Evolutionary conservation across 192 early-diverging fungal genomes (phyloP).

Genomic region (Linnemannia hyalina): DNA sequence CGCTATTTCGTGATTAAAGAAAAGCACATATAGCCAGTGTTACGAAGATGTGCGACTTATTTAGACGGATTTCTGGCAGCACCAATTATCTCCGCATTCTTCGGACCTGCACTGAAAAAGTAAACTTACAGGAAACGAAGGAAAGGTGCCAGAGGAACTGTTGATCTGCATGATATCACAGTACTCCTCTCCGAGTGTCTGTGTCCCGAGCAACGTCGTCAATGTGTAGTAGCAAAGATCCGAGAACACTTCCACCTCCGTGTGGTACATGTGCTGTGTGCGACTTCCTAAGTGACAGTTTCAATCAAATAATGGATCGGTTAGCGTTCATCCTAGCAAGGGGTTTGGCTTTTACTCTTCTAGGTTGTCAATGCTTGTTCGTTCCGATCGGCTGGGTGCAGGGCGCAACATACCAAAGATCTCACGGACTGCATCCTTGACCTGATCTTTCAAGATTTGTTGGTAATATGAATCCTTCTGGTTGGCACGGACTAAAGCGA

Average conservation of each 20-base stretch:
- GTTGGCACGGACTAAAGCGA: constrained; percentile 79
- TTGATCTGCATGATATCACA: constrained; percentile 87
- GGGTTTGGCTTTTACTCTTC: not conserved
- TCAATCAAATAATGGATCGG: not conserved
- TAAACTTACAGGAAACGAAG: constrained; percentile 59
- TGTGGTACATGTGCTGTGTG: constrained; percentile 72
- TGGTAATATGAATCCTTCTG: constrained; percentile 94
- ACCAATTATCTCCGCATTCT: not conserved
- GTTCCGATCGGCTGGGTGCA: not conserved
- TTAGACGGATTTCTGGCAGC: not conserved
- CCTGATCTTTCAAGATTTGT: constrained; percentile 71
- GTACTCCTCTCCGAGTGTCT: constrained; percentile 97
- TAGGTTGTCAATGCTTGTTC: not conserved
- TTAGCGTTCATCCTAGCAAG: not conserved
- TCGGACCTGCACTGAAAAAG: not conserved
- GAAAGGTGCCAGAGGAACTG: constrained; percentile 61
- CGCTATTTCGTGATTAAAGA: constrained; percentile 49
- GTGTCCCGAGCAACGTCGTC: constrained; percentile 81
- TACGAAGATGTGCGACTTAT: not conserved
- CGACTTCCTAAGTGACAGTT: constrained; percentile 62
- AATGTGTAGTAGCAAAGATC: constrained; percentile 80
- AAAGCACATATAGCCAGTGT: constrained; percentile 24
- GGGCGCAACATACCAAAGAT: constrained; percentile 65
- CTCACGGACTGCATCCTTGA: constrained; percentile 73
- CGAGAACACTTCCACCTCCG: constrained; percentile 70